Evolutionary conservation across 176 grass and related monocot genomes (phyloP).

Genomic region (Cenchrus fungigraminus): DNA sequence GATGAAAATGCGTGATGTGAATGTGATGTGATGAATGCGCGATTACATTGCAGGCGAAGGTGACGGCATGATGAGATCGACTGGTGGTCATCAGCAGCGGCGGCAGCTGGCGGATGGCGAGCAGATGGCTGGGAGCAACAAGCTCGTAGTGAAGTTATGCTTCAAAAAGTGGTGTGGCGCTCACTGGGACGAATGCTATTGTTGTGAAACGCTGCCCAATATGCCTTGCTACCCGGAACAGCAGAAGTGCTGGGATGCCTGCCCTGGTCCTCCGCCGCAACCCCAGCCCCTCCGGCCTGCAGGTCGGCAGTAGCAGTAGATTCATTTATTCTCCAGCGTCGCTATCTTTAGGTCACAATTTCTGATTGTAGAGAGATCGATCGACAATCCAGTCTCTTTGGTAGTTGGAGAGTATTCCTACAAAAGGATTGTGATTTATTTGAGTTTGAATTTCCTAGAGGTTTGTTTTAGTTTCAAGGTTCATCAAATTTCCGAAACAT

Average conservation of each 20-base stretch:
- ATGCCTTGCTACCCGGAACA: neutral
- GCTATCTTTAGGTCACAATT: too few species aligned
- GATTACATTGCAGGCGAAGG: neutral
- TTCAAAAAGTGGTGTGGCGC: rapidly evolving
- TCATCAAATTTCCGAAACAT: too few species aligned
- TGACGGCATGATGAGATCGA: neutral
- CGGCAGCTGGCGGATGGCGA: neutral
- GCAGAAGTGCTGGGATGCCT: neutral
- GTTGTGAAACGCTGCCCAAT: neutral
- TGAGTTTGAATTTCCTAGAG: too few species aligned
- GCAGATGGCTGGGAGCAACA: neutral
- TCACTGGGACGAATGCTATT: neutral
- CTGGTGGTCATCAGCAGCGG: too few species aligned
- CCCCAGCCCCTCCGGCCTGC: too few species aligned
- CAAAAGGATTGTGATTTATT: too few species aligned
- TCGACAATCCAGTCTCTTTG: too few species aligned
- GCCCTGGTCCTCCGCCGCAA: neutral
- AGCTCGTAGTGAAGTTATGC: neutral
- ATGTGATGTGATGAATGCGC: neutral
- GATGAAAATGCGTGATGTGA: neutral
- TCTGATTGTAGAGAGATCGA: too few species aligned
- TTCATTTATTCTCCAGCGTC: too few species aligned
- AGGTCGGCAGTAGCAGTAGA: too few species aligned
- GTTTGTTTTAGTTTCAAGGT: too few species aligned
- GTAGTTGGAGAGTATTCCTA: too few species aligned